These are phyloP conservation scores for Candida wancherniae DNA, from an alignment of 805 yeast species.

Conservation along the genomic window DNA sequence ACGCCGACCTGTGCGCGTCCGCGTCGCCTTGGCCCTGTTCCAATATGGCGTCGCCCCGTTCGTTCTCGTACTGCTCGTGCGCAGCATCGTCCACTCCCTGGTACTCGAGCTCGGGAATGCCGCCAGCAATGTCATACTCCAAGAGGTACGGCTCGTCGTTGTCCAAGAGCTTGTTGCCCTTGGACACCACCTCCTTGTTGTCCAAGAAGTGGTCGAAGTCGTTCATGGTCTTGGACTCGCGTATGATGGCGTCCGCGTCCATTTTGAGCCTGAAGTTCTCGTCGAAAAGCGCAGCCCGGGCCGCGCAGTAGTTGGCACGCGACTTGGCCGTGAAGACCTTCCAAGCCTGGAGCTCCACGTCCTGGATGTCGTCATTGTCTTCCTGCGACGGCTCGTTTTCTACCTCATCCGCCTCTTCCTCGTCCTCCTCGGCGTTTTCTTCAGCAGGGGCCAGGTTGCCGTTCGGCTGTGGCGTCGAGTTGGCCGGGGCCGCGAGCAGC, in stretches of 20 bases:
- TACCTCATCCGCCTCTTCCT: constrained; percentile 40
- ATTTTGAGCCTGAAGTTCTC: constrained; percentile 52
- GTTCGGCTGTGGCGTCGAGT: constrained; percentile 13
- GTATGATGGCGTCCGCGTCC: constrained; percentile 63
- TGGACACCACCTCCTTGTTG: constrained; percentile 36
- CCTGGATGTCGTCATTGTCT: constrained; percentile 59
- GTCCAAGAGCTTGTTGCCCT: constrained; percentile 44
- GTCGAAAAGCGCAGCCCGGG: constrained; percentile 61
- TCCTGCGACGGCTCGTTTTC: constrained; percentile 23
- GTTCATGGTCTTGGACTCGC: constrained; percentile 66
- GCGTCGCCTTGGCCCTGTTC: constrained; percentile 24
- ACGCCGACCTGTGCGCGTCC: constrained; percentile 21
- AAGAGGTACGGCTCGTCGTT: constrained; percentile 60
- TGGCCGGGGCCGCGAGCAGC: constrained; percentile 5
- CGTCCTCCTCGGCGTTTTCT: constrained; percentile 38
- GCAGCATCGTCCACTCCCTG: constrained; percentile 45
- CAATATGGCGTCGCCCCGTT: constrained; percentile 31
- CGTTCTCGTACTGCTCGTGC: constrained; percentile 35
- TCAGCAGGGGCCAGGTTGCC: constrained; percentile 15
- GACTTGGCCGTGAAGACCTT: constrained; percentile 73
- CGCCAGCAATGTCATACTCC: constrained; percentile 83
- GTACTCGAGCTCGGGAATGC: constrained; percentile 62
- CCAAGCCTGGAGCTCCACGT: constrained; percentile 80
- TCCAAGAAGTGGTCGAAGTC: constrained; percentile 46
- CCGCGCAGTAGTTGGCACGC: constrained; percentile 68